Base-by-base conservation (phyloP, 2,329 filamentous ascomycete genomes). In the Pseudogymnoascus sp. region DNA sequence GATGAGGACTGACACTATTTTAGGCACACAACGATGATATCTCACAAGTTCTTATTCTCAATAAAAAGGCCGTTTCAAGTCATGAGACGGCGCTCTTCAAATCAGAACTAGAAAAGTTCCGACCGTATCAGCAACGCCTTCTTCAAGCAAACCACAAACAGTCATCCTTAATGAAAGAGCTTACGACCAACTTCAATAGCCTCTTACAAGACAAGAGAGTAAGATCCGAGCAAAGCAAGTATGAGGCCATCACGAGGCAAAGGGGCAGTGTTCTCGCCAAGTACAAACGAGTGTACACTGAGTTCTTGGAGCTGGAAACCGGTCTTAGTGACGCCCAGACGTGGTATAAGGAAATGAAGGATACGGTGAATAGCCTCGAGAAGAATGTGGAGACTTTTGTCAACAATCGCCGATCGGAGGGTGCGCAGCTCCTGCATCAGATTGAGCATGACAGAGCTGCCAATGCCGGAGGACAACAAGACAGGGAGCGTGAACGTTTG, bases 311-410 rank as follows among this genome's bases (percentile, higher is more conserved):
- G 68, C 82, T 99, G 11, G 85, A 90, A 65, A 88, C 91, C 7
- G 94, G 94, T 1, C 79, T 99, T 4, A 83, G 88, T 69, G 87
- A 92, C 66, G 94, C 95, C 6, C 92, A 94, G 75, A 87, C 86
- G 60, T 99, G 96, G 83, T 99, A 99, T 72, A 82, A 83, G 2
- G 94, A 97, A 72, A 99, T 97, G 91, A 89, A 88, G 68, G 91
- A 97, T 65, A 97, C 91, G 0, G 91, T 95, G 0, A 89, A 93
- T 66, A 96, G 90, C 71, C 78, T 97, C 39, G 86, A 91, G 68
- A 94, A 96, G 81, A 99, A 99, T 68, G 94, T 99, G 1, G 93
- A 97, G 66, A 89, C 89, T 0, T 99, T 99, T 75, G 92, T 99
- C 66, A 95, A 91, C 77, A 99, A 99, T 73, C 84, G 94, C 59